Evolutionary conservation across 306 rosid genomes (phyloP).

Genomic region (Prunus mume): DNA sequence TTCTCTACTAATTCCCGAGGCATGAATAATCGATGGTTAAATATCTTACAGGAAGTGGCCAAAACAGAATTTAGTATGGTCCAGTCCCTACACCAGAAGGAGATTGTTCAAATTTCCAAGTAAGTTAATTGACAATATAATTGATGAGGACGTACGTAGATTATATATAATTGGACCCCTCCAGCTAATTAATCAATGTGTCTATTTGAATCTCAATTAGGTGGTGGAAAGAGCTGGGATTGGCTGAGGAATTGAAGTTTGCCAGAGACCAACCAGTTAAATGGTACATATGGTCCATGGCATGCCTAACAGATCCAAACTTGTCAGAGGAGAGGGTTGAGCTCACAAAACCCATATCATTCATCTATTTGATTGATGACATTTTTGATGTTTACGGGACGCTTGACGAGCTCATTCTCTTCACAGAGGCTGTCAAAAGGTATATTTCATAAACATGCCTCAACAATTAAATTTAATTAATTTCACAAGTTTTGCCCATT

Average conservation of each 20-base stretch:
- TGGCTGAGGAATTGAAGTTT: constrained; percentile 40
- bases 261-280: constrained; percentile 68
- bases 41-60: constrained; percentile 38
- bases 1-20: constrained; percentile 7
- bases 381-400: constrained; percentile 66
- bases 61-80: constrained; percentile 36
- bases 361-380: constrained; percentile 66
- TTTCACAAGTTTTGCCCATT: neutral
- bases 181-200: neutral
- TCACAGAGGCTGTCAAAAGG: constrained; percentile 57
- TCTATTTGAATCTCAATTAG: constrained; percentile 12
- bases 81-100: constrained; percentile 34
- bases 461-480: neutral
- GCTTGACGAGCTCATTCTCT: constrained; percentile 47
- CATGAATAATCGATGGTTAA: constrained; percentile 36
- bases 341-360: constrained; percentile 63
- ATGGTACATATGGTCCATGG: constrained; percentile 68
- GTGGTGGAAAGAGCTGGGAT: constrained; percentile 67
- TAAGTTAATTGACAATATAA: constrained; percentile 7
- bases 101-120: constrained; percentile 43
- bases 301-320: constrained; percentile 44
- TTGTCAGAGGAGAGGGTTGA: constrained; percentile 56
- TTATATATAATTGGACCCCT: too few relatives aligned
- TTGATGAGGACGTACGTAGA: too few relatives aligned
- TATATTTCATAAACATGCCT: neutral